Evolutionary conservation across 177 flowering plant genomes (phyloP).

Genomic region (Tripterygium wilfordii): DNA sequence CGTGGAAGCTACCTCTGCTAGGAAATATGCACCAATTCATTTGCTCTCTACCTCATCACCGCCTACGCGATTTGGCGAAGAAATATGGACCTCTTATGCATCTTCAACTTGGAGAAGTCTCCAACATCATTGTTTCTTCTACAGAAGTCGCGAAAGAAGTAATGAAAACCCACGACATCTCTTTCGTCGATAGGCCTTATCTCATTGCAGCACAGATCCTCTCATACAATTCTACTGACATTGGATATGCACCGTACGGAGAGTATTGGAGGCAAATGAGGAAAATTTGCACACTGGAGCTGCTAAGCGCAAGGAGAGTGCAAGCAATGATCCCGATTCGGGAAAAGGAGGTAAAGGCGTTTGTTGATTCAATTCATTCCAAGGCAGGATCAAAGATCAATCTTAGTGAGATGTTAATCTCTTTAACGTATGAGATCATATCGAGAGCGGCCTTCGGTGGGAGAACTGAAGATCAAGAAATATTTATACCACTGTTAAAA

Average conservation of each 20-base stretch:
- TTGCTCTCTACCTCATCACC: constrained; percentile 8
- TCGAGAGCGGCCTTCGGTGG: constrained; percentile 16
- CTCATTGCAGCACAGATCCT: background rate
- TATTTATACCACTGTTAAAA: background rate
- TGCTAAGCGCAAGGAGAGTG: constrained; percentile 14
- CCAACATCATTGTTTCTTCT: constrained; percentile 14
- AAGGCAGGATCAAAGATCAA: constrained; percentile 11
- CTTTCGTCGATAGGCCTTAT: constrained; percentile 1
- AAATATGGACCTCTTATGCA: constrained; percentile 18
- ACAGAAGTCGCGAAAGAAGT: constrained; percentile 15
- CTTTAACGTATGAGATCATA: constrained; percentile 5
- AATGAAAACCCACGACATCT: constrained; percentile 13
- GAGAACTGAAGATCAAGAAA: constrained; percentile 14
- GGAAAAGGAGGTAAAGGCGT: constrained; percentile 10
- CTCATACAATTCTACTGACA: constrained; percentile 11
- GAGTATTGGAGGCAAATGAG: constrained; percentile 33
- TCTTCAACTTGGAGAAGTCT: constrained; percentile 11
- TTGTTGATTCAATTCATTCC: constrained; percentile 5
- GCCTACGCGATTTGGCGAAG: constrained; percentile 9
- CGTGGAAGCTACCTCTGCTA: constrained; percentile 14
- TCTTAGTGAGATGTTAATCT: constrained; percentile 8
- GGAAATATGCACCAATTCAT: constrained; percentile 18
- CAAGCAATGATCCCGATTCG: constrained; percentile 9
- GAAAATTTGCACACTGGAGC: constrained; percentile 11
- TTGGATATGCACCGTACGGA: constrained; percentile 24